Conservation (phyloP, 2,329 filamentous ascomycete species). For the Pestalotiopsis sp. region DNA sequence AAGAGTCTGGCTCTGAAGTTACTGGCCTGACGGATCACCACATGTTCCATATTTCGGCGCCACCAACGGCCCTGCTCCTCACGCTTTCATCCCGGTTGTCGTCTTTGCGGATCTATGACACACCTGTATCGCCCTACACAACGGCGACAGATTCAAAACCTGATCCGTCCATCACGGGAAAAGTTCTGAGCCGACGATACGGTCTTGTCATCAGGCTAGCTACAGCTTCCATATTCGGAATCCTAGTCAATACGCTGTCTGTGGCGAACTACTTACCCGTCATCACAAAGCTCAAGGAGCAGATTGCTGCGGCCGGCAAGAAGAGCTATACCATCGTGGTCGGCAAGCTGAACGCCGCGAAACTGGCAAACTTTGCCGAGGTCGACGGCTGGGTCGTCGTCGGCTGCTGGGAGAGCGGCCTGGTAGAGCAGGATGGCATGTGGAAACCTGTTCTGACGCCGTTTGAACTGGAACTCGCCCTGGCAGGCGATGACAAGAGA, state of each 20-base stretch:
- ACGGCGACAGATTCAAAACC: conserved; percentile 48
- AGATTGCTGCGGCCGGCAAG: conserved; percentile 81
- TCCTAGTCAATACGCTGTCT: conserved; percentile 92
- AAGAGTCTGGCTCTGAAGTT: conserved; percentile 10
- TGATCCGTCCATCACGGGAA: conserved; percentile 45
- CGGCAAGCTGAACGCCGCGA: conserved; percentile 92
- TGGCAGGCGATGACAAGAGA: conserved; percentile 74
- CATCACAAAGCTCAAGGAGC: conserved; percentile 70
- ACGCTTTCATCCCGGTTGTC: conserved; percentile 83
- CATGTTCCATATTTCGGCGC: conserved; percentile 83
- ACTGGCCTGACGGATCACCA: conserved; percentile 66
- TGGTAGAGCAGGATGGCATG: conserved; percentile 88
- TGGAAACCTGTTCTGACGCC: conserved; percentile 92
- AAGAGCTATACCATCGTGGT: conserved; percentile 97
- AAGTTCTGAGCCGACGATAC: conserved; percentile 80
- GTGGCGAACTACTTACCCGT: conserved; percentile 88
- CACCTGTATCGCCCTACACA: conserved; percentile 46
- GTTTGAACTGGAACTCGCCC: conserved; percentile 82
- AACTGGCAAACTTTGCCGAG: conserved; percentile 95
- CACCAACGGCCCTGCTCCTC: conserved; percentile 80
- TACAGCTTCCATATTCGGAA: conserved; percentile 84
- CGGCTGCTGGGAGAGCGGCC: conserved; percentile 94
- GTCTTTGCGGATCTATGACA: conserved; percentile 77
- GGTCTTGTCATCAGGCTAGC: conserved; percentile 80
- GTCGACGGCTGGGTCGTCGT: conserved; percentile 97